Evolutionary conservation across 208 protist genomes (phyloP), one percentile per base, ranked within the genome.

Genomic region (Trypanosoma theileri): DNA sequence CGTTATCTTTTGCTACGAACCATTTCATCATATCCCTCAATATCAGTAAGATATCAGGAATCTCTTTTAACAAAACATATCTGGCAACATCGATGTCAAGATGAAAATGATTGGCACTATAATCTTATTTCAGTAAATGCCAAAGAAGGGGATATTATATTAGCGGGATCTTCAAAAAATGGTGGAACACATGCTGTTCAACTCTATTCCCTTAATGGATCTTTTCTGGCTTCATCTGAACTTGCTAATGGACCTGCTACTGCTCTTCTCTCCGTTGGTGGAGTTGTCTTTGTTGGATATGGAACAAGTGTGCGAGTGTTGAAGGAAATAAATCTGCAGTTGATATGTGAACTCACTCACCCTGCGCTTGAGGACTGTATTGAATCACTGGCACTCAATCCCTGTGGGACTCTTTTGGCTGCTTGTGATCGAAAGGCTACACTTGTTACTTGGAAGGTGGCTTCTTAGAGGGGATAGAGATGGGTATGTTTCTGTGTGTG

Each of bases 71-170:
- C 13, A 21, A 58, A 54, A 42, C 57, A 56, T 14, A 63, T 66
- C 31, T 50, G 21, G 51, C 19, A 14, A 13, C 41, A 54, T 21
- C 7, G 45, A 46, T 22, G 26, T 44, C 42, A 21, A 16, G 19
- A 28, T 42, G 52, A 53, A 35, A 22, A 51, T 16, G 13, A 52
- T 35, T 71, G 72, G 72, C 24, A 59, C 9, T 71, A 71, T 59
- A 14, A 63, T 52, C 46, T 62, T n/a, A 59, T 77, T 57, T 35
- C 57, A 24, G 56, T 77, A 19, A 77, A 77, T 62, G 65, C 65
- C 21, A 71, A 72, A 45, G 57, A 71, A 40, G 72, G 72, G 2
- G 72, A 77, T 55, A 71, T 77, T 66, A 68, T 71, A 65, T 67
- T 77, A 55, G 72, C 64, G 9, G 72, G 72, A 11, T 26, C 42